Conservation (phyloP, 192 early-diverging fungal species). For the Paraglomus brasilianum region DNA sequence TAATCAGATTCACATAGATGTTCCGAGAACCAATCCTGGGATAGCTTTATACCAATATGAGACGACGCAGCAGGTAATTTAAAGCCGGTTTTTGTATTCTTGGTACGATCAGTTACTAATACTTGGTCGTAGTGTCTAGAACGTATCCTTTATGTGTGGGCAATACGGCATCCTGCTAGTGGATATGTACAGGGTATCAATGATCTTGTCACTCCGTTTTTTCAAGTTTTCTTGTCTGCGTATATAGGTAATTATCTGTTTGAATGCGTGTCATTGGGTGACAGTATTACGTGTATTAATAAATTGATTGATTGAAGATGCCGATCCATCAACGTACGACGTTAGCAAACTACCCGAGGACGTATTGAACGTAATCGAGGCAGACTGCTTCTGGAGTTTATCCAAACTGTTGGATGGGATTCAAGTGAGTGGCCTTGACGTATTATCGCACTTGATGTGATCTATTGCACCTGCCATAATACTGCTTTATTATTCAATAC, state of each 20-base stretch:
- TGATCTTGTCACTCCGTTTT: constrained; percentile 96
- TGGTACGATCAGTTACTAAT: not conserved
- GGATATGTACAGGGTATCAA: constrained; percentile 99
- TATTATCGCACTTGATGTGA: too few relatives aligned
- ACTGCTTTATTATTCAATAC: too few relatives aligned
- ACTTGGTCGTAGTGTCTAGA: constrained; percentile 68
- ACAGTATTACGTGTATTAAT: not conserved
- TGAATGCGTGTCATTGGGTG: constrained; percentile 24
- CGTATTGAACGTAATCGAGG: constrained; percentile 75
- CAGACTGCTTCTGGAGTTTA: constrained; percentile 97
- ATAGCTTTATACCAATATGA: constrained; percentile 80
- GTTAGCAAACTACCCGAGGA: constrained; percentile 47
- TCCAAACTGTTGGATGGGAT: constrained; percentile 95
- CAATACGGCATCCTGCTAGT: constrained; percentile 95
- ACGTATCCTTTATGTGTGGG: constrained; percentile 95
- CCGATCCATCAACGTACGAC: constrained; percentile 58
- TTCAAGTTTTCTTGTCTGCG: constrained; percentile 82
- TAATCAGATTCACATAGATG: constrained; percentile 96
- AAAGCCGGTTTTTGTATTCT: not conserved
- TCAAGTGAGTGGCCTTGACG: constrained; percentile 57
- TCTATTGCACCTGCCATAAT: too few relatives aligned
- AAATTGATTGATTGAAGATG: constrained; percentile 36
- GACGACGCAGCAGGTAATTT: constrained; percentile 72
- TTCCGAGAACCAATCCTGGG: constrained; percentile 86
- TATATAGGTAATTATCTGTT: constrained; percentile 54